Percentiles rank a stretch among this genome's conserved stretches.
These are phyloP conservation scores for Arabis hirsuta DNA, from an alignment of 345 rosid genomes.

Conservation along the genomic window DNA sequence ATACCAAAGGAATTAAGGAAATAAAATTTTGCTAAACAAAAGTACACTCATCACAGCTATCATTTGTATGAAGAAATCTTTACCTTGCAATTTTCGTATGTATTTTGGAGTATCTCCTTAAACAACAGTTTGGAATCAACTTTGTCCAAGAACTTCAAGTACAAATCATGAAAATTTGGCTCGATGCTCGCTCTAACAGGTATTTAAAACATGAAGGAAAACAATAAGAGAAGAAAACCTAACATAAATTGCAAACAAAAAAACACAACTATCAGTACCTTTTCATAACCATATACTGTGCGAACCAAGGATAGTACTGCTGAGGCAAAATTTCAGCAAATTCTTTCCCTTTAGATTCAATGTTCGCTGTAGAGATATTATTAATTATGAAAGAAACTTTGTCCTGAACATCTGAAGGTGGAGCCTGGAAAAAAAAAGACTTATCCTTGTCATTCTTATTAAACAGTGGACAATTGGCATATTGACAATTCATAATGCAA, in stretches of 20 bases:
- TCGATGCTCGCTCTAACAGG: conserved; percentile 91
- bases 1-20: conserved; percentile 9
- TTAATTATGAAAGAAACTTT: conserved; percentile 91
- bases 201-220: conserved; percentile 3
- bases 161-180: conserved; percentile 94
- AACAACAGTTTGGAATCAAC: conserved; percentile 74
- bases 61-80: conserved; percentile 2
- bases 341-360: conserved; percentile 86
- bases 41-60: not conserved
- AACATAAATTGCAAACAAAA: conserved; percentile 2
- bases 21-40: not conserved
- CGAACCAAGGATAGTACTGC: conserved; percentile 92
- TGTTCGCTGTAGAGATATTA: conserved; percentile 77
- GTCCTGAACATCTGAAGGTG: conserved; percentile 81
- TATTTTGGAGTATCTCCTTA: conserved; percentile 82
- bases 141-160: conserved; percentile 94
- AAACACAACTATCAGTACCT: conserved; percentile 48
- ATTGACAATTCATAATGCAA: conserved; percentile 20
- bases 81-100: conserved; percentile 99
- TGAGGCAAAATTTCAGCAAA: conserved; percentile 81
- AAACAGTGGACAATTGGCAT: conserved; percentile 5
- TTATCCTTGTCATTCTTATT: conserved; percentile 15
- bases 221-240: conserved; percentile 15
- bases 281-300: conserved; percentile 99
- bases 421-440: conserved; percentile 58